Conservation (phyloP, 1,139 yeast species). For the Yamadazyma jaroonii region DNA sequence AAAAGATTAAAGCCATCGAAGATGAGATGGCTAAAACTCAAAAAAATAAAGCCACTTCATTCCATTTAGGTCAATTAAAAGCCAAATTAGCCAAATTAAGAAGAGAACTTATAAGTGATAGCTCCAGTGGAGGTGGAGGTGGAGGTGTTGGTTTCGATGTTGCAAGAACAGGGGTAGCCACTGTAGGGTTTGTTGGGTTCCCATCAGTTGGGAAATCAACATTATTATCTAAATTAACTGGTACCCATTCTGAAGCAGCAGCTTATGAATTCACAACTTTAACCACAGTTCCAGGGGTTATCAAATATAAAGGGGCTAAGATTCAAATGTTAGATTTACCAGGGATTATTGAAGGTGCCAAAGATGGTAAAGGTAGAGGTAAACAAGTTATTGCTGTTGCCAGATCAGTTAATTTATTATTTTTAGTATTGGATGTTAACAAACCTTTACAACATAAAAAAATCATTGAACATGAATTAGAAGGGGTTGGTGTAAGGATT, state of each 20-base stretch:
- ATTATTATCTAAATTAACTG: slow-evolving; percentile 79
- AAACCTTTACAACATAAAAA: slow-evolving; percentile 93
- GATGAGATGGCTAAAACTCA: slow-evolving; percentile 96
- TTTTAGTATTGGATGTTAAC: slow-evolving; percentile 91
- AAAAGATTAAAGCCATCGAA: slow-evolving; percentile 87
- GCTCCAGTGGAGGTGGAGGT: slow-evolving; percentile 79
- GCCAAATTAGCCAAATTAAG: slow-evolving; percentile 94
- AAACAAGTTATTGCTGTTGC: slow-evolving; percentile 98
- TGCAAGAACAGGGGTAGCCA: slow-evolving; percentile 95
- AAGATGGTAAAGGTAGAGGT: slow-evolving; percentile 99
- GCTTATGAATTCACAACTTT: slow-evolving; percentile 96
- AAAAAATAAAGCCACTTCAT: slow-evolving; percentile 92
- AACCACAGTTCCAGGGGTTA: slow-evolving; percentile 96
- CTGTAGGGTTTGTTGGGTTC: slow-evolving; percentile 96
- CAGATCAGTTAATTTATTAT: slow-evolving; percentile 87
- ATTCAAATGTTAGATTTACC: slow-evolving; percentile 98
- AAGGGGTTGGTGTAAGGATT: slow-evolving; percentile 94
- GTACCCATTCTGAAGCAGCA: slow-evolving; percentile 95
- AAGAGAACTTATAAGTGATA: slow-evolving; percentile 83
- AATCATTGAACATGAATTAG: slow-evolving; percentile 90
- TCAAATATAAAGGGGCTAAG: slow-evolving; percentile 94
- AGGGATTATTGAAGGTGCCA: slow-evolving; percentile 98
- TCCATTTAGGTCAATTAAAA: slow-evolving; percentile 94
- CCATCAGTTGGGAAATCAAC: slow-evolving; percentile 99
- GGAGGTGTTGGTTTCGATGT: slow-evolving; percentile 94